Base-by-base conservation (phyloP, 495 filamentous ascomycete genomes). In the Penicillium ochrochloron region DNA sequence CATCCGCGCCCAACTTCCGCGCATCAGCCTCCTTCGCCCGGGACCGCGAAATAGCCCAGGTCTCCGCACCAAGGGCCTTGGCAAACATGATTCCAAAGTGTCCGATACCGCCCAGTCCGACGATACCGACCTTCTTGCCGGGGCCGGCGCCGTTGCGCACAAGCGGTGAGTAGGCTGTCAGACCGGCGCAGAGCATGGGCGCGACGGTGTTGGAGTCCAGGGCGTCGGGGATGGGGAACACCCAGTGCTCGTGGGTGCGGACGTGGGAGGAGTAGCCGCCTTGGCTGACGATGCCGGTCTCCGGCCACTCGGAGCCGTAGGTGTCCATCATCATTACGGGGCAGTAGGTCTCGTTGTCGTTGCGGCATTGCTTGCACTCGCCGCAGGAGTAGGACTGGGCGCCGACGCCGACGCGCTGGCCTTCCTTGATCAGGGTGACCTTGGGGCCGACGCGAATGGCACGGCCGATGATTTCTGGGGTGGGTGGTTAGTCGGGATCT, bases 181-280 rank as follows among this genome's bases (percentile, higher is more conserved):
- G 76, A 50, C 93, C 93, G 37, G 92, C 93, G 73, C 93, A 97
- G 69, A 96, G 83, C 92, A 96, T 96, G 2, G 92, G 93, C 15
- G 93, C 93, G 1, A 89, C 92, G 34, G 86, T 71, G 46, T 82
- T 82, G 67, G 80, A 87, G 23, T 86, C 75, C 48, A 96, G 84
- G 6, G 80, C 83, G 19, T 91, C 89, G 19, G 94, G 93, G 63
- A 97, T 94, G 27, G 88, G 88, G 79, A 94, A 94, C 5, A 76
- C 74, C 73, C 74, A 93, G 79, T 90, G 89, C 73, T 92, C 86
- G 73, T 92, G 91, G 0, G 88, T 88, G 34, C 92, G 85, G 52
- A 92, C 83, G 67, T 94, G 88, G 53, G 85, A 87, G 0, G 85
- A 80, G 75, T 89, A 89, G 41, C 88, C 89, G 52, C 88, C 88